Percentiles rank a stretch among this genome's conserved stretches.
Conservation (phyloP, 2,329 filamentous ascomycete species). For the Hawksworthiomyces lignivorus region DNA sequence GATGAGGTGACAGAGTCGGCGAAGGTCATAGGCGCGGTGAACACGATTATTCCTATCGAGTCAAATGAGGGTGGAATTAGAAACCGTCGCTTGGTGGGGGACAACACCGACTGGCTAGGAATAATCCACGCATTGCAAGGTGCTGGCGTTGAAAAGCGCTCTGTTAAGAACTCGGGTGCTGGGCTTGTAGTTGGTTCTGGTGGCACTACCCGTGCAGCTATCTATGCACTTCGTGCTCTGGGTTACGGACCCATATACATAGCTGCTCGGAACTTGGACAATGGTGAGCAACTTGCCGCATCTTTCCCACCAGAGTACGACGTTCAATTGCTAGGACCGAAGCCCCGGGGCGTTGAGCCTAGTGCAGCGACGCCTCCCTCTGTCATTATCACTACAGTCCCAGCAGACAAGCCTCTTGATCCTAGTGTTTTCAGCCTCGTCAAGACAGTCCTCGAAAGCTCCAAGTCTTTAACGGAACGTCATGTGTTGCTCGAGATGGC, state of each 20-base stretch:
- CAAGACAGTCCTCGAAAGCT: constrained; percentile 38
- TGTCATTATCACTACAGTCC: constrained; percentile 84
- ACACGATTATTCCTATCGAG: constrained; percentile 69
- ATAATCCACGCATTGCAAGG: constrained; percentile 74
- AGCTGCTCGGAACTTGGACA: constrained; percentile 65
- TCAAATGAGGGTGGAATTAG: constrained; percentile 31
- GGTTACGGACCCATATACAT: constrained; percentile 82
- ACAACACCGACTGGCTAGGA: constrained; percentile 94
- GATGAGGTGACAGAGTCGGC: constrained; percentile 76
- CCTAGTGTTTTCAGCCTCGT: constrained; percentile 59
- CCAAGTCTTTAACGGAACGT: constrained; percentile 23
- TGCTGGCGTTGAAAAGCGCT: constrained; percentile 48
- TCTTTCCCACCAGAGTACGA: constrained; percentile 70
- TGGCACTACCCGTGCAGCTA: constrained; percentile 83
- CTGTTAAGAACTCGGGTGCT: constrained; percentile 31
- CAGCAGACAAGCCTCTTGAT: constrained; percentile 80
- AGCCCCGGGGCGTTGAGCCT: constrained; percentile 35
- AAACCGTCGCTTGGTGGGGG: constrained; percentile 58
- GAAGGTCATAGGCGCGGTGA: constrained; percentile 80
- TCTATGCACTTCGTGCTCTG: constrained; percentile 79
- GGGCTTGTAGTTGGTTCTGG: constrained; percentile 85
- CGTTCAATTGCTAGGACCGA: constrained; percentile 53
- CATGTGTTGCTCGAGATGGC: constrained; percentile 87
- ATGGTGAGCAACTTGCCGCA: constrained; percentile 58
- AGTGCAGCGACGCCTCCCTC: constrained; percentile 43